These are phyloP conservation scores for Helicocarpus griseus DNA, from an alignment of 2,329 filamentous ascomycete species.

Conservation along the genomic window DNA sequence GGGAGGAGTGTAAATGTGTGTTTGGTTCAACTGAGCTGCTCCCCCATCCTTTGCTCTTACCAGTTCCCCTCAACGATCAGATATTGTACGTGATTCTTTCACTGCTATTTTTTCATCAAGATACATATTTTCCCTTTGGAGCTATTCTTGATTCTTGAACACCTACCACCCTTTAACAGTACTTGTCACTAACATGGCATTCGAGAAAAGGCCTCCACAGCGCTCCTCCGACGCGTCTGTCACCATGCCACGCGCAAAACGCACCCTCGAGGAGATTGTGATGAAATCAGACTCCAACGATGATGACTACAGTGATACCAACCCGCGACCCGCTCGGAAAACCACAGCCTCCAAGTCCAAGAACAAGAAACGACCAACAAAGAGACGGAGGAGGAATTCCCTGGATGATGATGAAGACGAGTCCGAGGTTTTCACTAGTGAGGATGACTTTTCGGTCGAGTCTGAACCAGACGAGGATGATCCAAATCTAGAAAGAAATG, in stretches of 20 bases:
- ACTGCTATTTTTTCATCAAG: background rate
- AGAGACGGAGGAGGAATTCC: constrained; percentile 36
- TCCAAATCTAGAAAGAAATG: constrained; percentile 38
- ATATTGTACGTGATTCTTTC: background rate
- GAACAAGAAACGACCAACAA: constrained; percentile 20
- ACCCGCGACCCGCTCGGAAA: constrained; percentile 20
- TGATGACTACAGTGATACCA: constrained; percentile 34
- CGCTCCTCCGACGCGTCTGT: constrained; percentile 6
- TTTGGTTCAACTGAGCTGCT: background rate
- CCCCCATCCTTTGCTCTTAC: background rate
- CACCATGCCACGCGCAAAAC: constrained; percentile 30
- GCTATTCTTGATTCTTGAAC: background rate
- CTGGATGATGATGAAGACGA: constrained; percentile 35
- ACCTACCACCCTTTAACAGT: no score
- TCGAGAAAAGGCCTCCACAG: constrained; percentile 9
- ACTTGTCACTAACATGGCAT: constrained; percentile 7
- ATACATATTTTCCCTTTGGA: background rate
- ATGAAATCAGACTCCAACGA: constrained; percentile 37
- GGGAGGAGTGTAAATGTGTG: background rate
- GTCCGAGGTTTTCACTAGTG: constrained; percentile 19
- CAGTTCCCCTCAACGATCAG: background rate
- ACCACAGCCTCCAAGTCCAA: constrained; percentile 20
- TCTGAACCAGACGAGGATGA: constrained; percentile 35
- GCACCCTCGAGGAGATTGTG: constrained; percentile 33
- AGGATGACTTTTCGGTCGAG: constrained; percentile 35